Base-by-base conservation (phyloP, 805 yeast genomes). In the Wickerhamiella musiphila region DNA sequence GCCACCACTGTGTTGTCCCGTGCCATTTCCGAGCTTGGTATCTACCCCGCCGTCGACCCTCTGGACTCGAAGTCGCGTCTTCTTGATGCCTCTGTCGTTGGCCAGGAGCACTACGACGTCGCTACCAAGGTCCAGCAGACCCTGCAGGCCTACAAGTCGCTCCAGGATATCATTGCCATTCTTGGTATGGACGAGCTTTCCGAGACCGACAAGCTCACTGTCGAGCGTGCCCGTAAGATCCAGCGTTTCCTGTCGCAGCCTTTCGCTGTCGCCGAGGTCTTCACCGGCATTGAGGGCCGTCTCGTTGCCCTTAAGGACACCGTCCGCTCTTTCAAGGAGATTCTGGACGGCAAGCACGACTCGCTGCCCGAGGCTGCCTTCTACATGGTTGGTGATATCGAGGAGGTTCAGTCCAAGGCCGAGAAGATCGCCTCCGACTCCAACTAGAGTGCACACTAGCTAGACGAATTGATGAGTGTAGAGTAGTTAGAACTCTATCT, bases 171-270 rank as follows among this genome's bases (percentile, higher is more conserved):
- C 66, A 90, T 90, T 76, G 98, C 98, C 65, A 90, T 90, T 74
- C 78, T 90, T 65, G 98, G 98, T 84, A 90, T 90, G 98, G 98
- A 90, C 67, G 98, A 90, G 73, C 77, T 90, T 70, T 83, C 95
- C 49, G 98, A 90, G 73, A 67, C 75, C 54, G 98, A 90, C 69
- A 90, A 90, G 71, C 77, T 90, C 61, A 86, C 96, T 48, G 98
- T 90, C 64, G 98, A 90, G 75, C 86, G 98, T 74, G 98, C 98
- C 54, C 82, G 98, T 74, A 90, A 90, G 78, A 83, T 90, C 58
- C 96, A 90, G 72, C 81, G 96, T 73, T 90, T 90, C 93, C 73
- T 90, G 64, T 90, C 98, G 56, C 98, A 90, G 73, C 98, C 98
- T 53, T 90, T 90, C 66, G 90, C 96, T 42, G 98, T 90, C 51